Conservation (phyloP, 352 stramenopile species). For the Lagenidium giganteum region DNA sequence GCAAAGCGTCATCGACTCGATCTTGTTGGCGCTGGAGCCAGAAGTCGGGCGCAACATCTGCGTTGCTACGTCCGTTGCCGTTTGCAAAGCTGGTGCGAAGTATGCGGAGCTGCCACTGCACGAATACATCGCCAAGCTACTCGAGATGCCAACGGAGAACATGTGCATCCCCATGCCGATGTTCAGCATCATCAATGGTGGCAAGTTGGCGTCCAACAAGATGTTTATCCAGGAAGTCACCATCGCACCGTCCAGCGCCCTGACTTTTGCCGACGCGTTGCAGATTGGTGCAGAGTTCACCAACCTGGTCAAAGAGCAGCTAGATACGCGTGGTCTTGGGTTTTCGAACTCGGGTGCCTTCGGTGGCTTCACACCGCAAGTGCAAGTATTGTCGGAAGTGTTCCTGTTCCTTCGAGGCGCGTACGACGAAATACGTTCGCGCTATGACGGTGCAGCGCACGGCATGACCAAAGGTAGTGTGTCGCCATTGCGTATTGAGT, state of each 20-base stretch:
- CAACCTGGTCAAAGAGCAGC: conserved; percentile 20
- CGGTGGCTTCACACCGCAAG: conserved; percentile 39
- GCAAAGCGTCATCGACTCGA: conserved; percentile 26
- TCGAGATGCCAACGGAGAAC: conserved; percentile 23
- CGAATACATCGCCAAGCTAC: conserved; percentile 39
- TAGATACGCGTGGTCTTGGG: conserved; percentile 34
- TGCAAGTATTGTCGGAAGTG: conserved; percentile 36
- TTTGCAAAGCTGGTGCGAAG: conserved; percentile 47
- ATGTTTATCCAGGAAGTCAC: conserved; percentile 47
- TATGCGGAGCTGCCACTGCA: conserved; percentile 30
- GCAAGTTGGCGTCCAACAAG: conserved; percentile 45
- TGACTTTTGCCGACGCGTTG: conserved; percentile 43
- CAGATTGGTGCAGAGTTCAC: conserved; percentile 40
- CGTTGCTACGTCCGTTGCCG: conserved; percentile 39
- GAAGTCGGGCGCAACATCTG: conserved; percentile 37
- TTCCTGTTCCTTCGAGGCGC: conserved; percentile 36
- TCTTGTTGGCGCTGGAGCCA: conserved; percentile 23
- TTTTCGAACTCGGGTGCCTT: conserved; percentile 41
- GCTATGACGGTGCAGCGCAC: conserved; percentile 26
- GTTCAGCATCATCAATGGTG: conserved; percentile 55
- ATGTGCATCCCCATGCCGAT: conserved; percentile 47
- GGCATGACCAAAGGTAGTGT: conserved; percentile 16
- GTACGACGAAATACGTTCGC: conserved; percentile 23
- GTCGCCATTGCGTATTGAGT: conserved; percentile 26
- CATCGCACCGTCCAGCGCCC: conserved; percentile 29